Evolutionary conservation across 306 rosid genomes (phyloP).

Genomic region (Malus orientalis): DNA sequence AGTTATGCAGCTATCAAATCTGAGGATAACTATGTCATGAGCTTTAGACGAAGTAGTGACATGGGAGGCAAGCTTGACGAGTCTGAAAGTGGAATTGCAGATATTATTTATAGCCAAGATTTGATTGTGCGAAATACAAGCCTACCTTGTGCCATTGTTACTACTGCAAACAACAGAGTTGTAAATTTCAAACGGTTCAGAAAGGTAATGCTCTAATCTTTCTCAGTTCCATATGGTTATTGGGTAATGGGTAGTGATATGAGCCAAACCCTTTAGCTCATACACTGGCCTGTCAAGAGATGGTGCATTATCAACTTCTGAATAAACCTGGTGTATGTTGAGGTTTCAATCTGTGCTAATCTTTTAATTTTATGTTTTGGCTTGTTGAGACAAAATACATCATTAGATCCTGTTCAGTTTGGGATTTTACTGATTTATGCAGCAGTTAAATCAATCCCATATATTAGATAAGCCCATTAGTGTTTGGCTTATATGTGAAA

Average conservation of each 20-base stretch:
- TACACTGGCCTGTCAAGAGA: not conserved
- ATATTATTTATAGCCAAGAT: conserved; percentile 45
- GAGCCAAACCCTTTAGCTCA: not conserved
- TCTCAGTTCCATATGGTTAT: not conserved
- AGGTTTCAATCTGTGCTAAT: not conserved
- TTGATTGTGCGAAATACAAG: conserved; percentile 53
- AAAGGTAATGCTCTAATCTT: conserved; percentile 50
- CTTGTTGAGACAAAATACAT: not conserved
- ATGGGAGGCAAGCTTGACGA: conserved; percentile 42
- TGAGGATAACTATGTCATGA: conserved; percentile 13
- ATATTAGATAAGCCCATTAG: not conserved
- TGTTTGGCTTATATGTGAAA: not conserved
- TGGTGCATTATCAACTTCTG: not conserved
- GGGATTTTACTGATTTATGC: not conserved
- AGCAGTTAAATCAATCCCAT: not conserved
- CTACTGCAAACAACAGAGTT: conserved; percentile 33
- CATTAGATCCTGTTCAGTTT: not conserved
- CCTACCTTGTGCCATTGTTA: conserved; percentile 3
- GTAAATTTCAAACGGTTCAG: conserved; percentile 70
- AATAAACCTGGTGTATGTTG: not conserved
- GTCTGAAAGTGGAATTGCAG: conserved; percentile 38
- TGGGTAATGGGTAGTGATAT: not conserved
- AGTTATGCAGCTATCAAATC: conserved; percentile 11
- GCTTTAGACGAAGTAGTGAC: conserved; percentile 21
- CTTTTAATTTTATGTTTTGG: not conserved